Evolutionary conservation across 352 stramenopile species (phyloP).

Genomic region (Phytopythium montanum): DNA sequence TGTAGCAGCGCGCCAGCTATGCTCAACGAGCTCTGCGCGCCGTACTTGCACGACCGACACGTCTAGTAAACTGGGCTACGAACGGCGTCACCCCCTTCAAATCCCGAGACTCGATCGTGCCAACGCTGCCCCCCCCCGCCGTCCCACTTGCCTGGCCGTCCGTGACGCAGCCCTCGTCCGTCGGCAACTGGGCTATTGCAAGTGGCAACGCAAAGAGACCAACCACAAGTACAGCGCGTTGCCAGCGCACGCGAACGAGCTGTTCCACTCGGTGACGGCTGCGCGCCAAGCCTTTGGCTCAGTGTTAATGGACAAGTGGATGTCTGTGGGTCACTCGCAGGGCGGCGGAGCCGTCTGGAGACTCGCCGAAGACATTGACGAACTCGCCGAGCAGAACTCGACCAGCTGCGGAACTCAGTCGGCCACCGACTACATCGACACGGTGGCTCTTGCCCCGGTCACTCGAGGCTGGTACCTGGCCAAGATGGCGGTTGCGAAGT

Average conservation of each 20-base stretch:
- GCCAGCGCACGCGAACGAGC: slow-evolving; percentile 5
- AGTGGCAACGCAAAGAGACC: neutral
- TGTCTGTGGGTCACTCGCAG: slow-evolving; percentile 10
- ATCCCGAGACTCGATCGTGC: too few relatives aligned
- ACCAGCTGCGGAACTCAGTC: neutral
- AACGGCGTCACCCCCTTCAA: too few relatives aligned
- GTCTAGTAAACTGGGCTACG: neutral
- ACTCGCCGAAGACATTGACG: slow-evolving; percentile 6
- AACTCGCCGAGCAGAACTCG: neutral
- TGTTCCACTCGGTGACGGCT: slow-evolving; percentile 10
- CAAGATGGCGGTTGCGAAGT: neutral
- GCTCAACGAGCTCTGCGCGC: too few relatives aligned
- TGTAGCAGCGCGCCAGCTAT: too few relatives aligned
- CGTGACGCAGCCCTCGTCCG: too few relatives aligned
- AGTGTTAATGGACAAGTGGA: slow-evolving; percentile 5
- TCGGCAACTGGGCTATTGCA: too few relatives aligned
- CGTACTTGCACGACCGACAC: too few relatives aligned
- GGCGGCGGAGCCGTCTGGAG: slow-evolving; percentile 8
- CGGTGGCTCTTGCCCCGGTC: neutral
- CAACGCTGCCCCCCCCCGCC: too few relatives aligned
- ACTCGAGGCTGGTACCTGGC: slow-evolving; percentile 3
- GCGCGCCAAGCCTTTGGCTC: slow-evolving; percentile 9
- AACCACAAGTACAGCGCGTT: slow-evolving; percentile 10
- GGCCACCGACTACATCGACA: slow-evolving; percentile 6
- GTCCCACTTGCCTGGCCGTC: too few relatives aligned